phyloP scores from a whole-genome alignment of 1,284 basidiomycete species.

The Ustilago loliicola region DNA sequence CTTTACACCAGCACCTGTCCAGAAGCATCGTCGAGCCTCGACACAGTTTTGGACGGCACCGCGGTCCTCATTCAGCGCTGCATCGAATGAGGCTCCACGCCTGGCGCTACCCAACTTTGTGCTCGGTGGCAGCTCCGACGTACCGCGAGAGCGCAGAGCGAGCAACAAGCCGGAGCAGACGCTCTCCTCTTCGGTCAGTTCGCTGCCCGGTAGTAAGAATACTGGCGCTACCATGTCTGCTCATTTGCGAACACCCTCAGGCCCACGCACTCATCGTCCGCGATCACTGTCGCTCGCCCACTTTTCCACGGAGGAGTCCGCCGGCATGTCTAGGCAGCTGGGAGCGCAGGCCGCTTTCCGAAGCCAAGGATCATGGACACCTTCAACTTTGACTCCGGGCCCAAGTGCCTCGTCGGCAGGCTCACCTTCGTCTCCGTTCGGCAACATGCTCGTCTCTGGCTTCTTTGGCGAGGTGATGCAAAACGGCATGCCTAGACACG shows the following conservation, averaged over 20 bases:
- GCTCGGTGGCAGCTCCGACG: slow-evolving; percentile 8
- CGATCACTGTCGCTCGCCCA: slow-evolving; percentile 46
- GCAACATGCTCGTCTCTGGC: slow-evolving; percentile 44
- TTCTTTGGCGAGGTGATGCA: slow-evolving; percentile 49
- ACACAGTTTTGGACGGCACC: slow-evolving; percentile 50
- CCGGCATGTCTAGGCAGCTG: slow-evolving; percentile 15
- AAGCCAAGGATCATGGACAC: slow-evolving; percentile 39
- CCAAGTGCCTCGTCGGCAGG: slow-evolving; percentile 39
- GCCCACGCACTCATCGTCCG: slow-evolving; percentile 28
- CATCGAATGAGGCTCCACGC: slow-evolving; percentile 4
- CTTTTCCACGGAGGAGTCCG: slow-evolving; percentile 27
- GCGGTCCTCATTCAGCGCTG: slow-evolving; percentile 25
- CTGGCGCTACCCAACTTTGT: slow-evolving; percentile 37
- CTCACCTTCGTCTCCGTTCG: slow-evolving; percentile 43
- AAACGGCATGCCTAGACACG: slow-evolving; percentile 40
- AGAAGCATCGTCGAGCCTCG: slow-evolving; percentile 42
- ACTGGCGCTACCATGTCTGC: slow-evolving; percentile 13
- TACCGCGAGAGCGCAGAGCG: slow-evolving; percentile 14
- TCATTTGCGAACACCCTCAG: slow-evolving; percentile 33
- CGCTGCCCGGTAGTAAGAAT: slow-evolving; percentile 12
- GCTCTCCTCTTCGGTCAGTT: slow-evolving; percentile 30
- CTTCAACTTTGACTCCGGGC: slow-evolving; percentile 24
- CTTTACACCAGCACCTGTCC: slow-evolving; percentile 36
- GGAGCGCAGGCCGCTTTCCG: slow-evolving; percentile 20
- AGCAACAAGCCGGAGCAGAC: slow-evolving; percentile 26